Evolutionary conservation across 169 alveolate genomes (phyloP).

Genomic region (Cryptosporidium canis): DNA sequence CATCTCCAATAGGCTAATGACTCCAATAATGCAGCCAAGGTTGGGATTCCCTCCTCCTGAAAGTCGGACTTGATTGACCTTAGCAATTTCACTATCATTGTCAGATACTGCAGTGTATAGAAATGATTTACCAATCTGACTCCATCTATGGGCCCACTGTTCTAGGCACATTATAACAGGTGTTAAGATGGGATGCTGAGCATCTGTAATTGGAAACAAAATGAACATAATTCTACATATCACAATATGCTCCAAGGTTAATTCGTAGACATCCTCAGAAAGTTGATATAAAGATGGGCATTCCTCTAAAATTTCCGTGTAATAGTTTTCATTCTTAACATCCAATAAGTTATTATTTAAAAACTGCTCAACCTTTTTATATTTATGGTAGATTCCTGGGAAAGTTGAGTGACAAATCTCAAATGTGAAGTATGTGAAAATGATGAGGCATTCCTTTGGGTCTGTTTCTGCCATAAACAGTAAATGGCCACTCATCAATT

Average conservation of each 20-base stretch:
- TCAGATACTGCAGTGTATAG: neutral
- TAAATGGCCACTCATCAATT: constrained; percentile 46
- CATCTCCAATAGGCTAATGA: constrained; percentile 32
- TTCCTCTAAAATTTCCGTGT: constrained; percentile 35
- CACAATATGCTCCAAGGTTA: constrained; percentile 20
- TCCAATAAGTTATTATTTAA: constrained; percentile 2
- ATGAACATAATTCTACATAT: constrained; percentile 58
- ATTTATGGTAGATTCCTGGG: constrained; percentile 15
- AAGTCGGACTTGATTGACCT: constrained; percentile 29
- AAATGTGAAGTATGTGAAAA: constrained; percentile 34
- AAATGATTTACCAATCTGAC: constrained; percentile 42
- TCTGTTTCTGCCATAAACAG: constrained; percentile 44
- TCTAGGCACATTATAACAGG: constrained; percentile 48
- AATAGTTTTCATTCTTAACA: constrained; percentile 38
- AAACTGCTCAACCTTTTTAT: constrained; percentile 7
- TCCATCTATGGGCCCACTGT: constrained; percentile 71
- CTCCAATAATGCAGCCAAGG: constrained; percentile 36
- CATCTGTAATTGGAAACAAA: constrained; percentile 55
- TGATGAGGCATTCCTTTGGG: constrained; percentile 24
- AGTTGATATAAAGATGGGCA: constrained; percentile 36
- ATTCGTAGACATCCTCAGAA: constrained; percentile 12
- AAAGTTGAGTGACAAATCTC: constrained; percentile 56
- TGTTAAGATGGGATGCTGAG: constrained; percentile 57
- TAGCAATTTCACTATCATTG: neutral
- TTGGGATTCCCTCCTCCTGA: constrained; percentile 1